Base-by-base conservation (phyloP, 352 stramenopile genomes). In the Globisporangium yorkense region DNA sequence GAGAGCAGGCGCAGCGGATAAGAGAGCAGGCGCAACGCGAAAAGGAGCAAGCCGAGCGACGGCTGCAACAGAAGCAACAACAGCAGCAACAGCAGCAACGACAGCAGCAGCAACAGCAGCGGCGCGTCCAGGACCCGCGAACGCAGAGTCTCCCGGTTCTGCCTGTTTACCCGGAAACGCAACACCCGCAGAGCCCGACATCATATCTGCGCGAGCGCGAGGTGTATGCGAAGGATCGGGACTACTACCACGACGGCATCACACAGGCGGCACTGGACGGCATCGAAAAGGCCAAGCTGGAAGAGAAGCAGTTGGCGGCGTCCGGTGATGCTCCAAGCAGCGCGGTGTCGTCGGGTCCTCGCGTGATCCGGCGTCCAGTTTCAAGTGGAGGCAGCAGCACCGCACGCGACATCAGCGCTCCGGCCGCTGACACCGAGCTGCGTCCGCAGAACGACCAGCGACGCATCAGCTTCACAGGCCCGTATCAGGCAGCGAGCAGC, bases 181-280 rank as follows among this genome's bases (percentile, higher is more conserved):
- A 48, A 15, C 43, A n/a, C 24, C n/a, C 57, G 10, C 20, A 52
- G 29, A 57, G 41, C 18, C 57, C 57, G 27, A 24, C 29, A 27
- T 57, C 57, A 31, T 62, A 62, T 51, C 43, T 51, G 40, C 57
- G 57, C 21, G 57, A 62, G 27, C 33, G 16, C 12, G 57, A 51
- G 31, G 57, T 52, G 40, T 62, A 57, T n/a, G 44, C 33, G 24
- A 45, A 51, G 20, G 57, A 62, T 16, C 57, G 44, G 16, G 57
- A 62, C 40, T 57, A 45, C 21, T 40, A 62, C 16, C 57, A 53
- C 27, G 57, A 56, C 13, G 49, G 27, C 21, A 62, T 62, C 13
- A 49, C 40, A 1, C 57, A 57, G 8, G 57, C 57, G 18, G 57
- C 40, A 20, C 57, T 45, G 16, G 57, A 62, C 31, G 57, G 57